Conservation (phyloP, 2,329 filamentous ascomycete species). For the Volutella citrinella region DNA sequence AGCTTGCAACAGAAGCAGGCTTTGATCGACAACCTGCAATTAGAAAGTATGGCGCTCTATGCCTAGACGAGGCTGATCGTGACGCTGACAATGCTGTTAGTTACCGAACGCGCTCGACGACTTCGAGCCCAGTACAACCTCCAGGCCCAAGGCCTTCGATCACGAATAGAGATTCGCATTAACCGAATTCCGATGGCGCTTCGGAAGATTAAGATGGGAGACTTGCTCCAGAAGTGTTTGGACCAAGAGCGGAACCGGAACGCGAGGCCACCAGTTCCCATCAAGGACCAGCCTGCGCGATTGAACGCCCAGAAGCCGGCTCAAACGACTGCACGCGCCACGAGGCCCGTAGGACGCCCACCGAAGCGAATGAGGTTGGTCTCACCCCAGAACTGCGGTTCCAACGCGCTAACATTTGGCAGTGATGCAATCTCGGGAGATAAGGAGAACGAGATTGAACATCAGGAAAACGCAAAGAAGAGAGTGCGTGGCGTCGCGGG, state of each 20-base stretch:
- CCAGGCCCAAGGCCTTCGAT: slow-evolving; percentile 79
- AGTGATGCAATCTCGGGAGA: slow-evolving; percentile 66
- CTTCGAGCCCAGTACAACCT: slow-evolving; percentile 85
- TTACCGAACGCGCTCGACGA: slow-evolving; percentile 83
- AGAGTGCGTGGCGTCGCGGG: slow-evolving; percentile 45
- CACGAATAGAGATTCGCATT: slow-evolving; percentile 87
- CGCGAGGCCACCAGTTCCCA: slow-evolving; percentile 45
- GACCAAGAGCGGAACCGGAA: slow-evolving; percentile 42
- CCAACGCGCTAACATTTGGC: slow-evolving; percentile 23
- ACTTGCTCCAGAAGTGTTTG: slow-evolving; percentile 60
- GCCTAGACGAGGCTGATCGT: no score
- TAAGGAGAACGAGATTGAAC: slow-evolving; percentile 71
- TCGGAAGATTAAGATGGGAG: slow-evolving; percentile 77
- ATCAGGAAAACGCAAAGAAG: slow-evolving; percentile 69
- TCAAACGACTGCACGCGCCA: slow-evolving; percentile 18
- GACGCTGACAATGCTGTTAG: slow-evolving; percentile 42
- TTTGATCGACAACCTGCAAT: slow-evolving; percentile 82
- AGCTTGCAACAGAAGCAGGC: slow-evolving; percentile 76
- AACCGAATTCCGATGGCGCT: slow-evolving; percentile 83
- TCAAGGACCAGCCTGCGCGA: slow-evolving; percentile 43
- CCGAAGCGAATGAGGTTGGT: slow-evolving; percentile 53
- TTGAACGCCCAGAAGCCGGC: slow-evolving; percentile 35
- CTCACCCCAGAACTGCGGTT: slow-evolving; percentile 1
- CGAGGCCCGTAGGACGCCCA: slow-evolving; percentile 24
- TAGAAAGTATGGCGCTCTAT: slow-evolving; percentile 65